A percentile compares a stretch with the other conserved stretches of the same genome.
Conservation (phyloP, 805 yeast species). For the Saccharomycopsis sp. region DNA sequence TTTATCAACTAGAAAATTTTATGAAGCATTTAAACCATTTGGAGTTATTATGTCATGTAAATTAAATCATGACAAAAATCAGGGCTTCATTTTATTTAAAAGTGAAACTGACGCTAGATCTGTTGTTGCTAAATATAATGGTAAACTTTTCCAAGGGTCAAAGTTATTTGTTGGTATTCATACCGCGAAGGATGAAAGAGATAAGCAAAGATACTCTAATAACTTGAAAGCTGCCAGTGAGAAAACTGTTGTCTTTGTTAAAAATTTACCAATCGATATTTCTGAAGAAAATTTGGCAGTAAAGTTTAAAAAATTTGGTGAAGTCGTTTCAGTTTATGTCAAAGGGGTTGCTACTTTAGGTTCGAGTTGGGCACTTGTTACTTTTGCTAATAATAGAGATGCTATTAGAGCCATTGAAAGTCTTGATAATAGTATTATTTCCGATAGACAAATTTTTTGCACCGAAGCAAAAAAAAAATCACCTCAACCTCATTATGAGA, state of each 20-base stretch:
- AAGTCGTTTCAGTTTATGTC: slow-evolving; percentile 30
- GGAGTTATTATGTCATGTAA: slow-evolving; percentile 42
- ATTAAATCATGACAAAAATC: slow-evolving; percentile 31
- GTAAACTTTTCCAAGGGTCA: slow-evolving; percentile 27
- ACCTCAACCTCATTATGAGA: background rate
- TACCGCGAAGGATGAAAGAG: slow-evolving; percentile 26
- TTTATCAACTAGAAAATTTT: slow-evolving; percentile 39
- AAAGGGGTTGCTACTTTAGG: slow-evolving; percentile 25
- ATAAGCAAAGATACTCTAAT: slow-evolving; percentile 10
- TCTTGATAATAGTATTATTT: slow-evolving; percentile 27
- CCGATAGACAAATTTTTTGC: slow-evolving; percentile 27
- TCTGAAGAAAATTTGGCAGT: slow-evolving; percentile 27
- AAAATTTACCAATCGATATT: slow-evolving; percentile 29
- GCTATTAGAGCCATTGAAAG: slow-evolving; percentile 32
- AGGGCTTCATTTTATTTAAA: slow-evolving; percentile 36
- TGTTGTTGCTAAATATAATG: slow-evolving; percentile 30
- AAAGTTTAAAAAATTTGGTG: slow-evolving; percentile 28
- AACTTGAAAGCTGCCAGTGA: slow-evolving; percentile 1
- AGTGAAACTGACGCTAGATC: slow-evolving; percentile 29
- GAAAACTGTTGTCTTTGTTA: slow-evolving; percentile 28
- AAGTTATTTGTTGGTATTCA: slow-evolving; percentile 35
- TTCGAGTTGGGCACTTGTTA: slow-evolving; percentile 35
- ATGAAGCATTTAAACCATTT: slow-evolving; percentile 41
- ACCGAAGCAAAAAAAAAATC: slow-evolving; percentile 26
- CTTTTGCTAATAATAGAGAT: slow-evolving; percentile 32